phyloP scores from a whole-genome alignment of 306 rosid species.

The Acacia crassicarpa region DNA sequence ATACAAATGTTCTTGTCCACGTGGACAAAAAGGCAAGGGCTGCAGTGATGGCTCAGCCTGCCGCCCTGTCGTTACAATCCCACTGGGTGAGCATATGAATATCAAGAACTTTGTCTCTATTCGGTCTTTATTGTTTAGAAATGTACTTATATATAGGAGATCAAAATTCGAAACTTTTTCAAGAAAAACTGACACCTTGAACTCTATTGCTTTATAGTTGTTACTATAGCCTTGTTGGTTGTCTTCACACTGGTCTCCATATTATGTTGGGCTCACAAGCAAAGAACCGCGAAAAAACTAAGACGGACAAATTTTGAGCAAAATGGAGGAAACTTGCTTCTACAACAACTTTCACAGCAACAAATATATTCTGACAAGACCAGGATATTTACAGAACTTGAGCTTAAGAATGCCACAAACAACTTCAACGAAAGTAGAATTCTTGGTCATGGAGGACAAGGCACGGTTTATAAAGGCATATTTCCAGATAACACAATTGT shows the following conservation, averaged over 20 bases:
- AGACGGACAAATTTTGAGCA: background rate
- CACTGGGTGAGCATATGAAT: too few species aligned
- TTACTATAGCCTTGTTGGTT: background rate
- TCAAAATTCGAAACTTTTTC: background rate
- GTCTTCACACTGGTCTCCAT: too few species aligned
- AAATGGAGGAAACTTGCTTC: background rate
- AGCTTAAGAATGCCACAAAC: background rate
- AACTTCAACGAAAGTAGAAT: background rate
- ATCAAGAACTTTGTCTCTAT: too few species aligned
- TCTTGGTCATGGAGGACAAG: background rate
- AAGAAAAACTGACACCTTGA: background rate
- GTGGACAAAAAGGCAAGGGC: too few species aligned
- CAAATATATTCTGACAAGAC: background rate
- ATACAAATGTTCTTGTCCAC: background rate
- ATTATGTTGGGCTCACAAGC: background rate
- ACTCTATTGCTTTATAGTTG: background rate
- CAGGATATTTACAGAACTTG: background rate
- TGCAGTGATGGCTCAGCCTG: too few species aligned
- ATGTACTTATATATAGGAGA: too few species aligned
- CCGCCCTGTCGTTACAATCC: background rate
- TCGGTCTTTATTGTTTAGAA: background rate
- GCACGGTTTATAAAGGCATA: too few species aligned
- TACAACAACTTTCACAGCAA: background rate
- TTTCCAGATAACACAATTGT: too few species aligned
- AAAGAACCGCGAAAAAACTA: background rate